phyloP scores from a whole-genome alignment of 352 stramenopile genomes.

The Pilasporangium apinafurcum region DNA sequence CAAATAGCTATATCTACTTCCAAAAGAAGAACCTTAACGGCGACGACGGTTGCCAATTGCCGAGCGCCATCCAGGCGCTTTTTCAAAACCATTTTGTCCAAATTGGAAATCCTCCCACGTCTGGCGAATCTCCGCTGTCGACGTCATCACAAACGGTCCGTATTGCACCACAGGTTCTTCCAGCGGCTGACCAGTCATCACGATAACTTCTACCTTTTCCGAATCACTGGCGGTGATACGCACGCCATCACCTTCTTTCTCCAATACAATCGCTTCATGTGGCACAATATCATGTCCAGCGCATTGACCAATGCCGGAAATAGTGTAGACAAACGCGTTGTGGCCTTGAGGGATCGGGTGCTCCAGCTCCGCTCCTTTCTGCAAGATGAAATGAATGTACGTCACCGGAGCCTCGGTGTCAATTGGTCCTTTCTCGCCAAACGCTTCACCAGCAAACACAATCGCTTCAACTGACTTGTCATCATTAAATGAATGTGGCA shows the following conservation, averaged over 20 bases:
- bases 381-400: constrained; percentile 21
- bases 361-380: constrained; percentile 3
- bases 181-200: constrained; percentile 48
- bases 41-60: constrained; percentile 40
- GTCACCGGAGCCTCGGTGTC: constrained; percentile 16
- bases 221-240: constrained; percentile 19
- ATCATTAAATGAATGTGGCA: constrained; percentile 10
- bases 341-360: constrained; percentile 8
- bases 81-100: constrained; percentile 61
- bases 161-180: constrained; percentile 63
- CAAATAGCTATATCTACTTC: no score
- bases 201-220: constrained; percentile 42
- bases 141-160: constrained; percentile 72
- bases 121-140: constrained; percentile 39
- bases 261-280: constrained; percentile 34
- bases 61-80: constrained; percentile 44
- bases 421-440: constrained; percentile 10
- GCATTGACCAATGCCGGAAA: constrained; percentile 1
- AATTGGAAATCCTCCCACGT: constrained; percentile 48
- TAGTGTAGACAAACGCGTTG: constrained; percentile 18
- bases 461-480: constrained; percentile 12
- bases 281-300: constrained; percentile 6
- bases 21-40: no score
- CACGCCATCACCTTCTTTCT: constrained; percentile 40
- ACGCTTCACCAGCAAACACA: constrained; percentile 18